Conservation (phyloP, 2,329 filamentous ascomycete species). For the Botrytis hyacinthi region DNA sequence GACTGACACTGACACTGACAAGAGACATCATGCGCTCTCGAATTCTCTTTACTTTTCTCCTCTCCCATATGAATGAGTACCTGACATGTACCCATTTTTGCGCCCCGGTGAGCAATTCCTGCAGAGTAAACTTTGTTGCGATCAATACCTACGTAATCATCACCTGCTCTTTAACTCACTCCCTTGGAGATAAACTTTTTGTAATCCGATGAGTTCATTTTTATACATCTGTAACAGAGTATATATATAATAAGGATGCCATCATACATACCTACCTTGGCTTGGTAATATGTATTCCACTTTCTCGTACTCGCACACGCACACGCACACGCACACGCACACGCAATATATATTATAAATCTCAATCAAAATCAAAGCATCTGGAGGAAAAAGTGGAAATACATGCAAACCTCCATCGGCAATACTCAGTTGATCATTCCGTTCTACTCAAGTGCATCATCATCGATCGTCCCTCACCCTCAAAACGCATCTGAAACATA, state of each 20-base stretch:
- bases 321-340: not conserved
- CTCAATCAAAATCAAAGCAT: not conserved
- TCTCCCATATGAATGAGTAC: not conserved
- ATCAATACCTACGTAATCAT: not conserved
- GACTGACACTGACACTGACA: not conserved
- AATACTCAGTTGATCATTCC: not conserved
- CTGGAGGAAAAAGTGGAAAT: conserved; percentile 14
- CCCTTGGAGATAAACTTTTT: not conserved
- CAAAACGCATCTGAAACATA: not conserved
- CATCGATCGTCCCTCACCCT: not conserved
- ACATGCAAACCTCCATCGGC: not conserved
- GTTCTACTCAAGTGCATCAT: not conserved
- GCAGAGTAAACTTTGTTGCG: not conserved
- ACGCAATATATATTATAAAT: not conserved
- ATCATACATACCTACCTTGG: too few relatives aligned
- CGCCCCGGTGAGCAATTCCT: not conserved
- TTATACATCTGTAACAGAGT: too few relatives aligned
- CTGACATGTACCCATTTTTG: not conserved
- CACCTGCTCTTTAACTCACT: not conserved
- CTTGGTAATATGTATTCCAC: not conserved
- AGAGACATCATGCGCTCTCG: not conserved
- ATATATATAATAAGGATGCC: too few relatives aligned
- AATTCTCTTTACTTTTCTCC: not conserved
- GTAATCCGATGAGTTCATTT: too few relatives aligned
- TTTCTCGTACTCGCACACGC: not conserved